phyloP scores from a whole-genome alignment of 768 basidiomycete species.

The Boletus rex-veris region DNA sequence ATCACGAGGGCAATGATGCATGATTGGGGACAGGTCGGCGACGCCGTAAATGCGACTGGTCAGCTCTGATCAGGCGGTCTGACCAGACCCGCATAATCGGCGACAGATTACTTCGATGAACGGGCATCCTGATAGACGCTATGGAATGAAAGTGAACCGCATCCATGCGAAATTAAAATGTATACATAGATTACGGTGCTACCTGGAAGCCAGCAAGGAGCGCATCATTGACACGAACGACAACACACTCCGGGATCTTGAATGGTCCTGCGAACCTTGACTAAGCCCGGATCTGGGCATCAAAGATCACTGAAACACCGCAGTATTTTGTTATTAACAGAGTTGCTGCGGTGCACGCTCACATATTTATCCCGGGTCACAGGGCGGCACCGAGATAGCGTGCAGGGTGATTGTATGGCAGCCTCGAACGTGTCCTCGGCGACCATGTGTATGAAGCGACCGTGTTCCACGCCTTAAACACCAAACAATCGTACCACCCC shows the following conservation, averaged over 20 bases:
- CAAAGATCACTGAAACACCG: slow-evolving; percentile 17
- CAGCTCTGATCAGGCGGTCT: slow-evolving; percentile 1
- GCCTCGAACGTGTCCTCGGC: no score
- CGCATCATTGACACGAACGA: slow-evolving; percentile 10
- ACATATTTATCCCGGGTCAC: slow-evolving; percentile 9
- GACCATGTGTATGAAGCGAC: no score
- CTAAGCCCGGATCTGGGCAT: not conserved
- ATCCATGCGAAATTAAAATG: slow-evolving; percentile 11
- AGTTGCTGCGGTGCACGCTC: slow-evolving; percentile 19
- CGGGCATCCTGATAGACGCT: slow-evolving; percentile 14
- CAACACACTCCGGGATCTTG: slow-evolving; percentile 6
- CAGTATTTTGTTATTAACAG: slow-evolving; percentile 5
- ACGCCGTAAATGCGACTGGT: slow-evolving; percentile 16
- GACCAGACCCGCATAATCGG: slow-evolving; percentile 19
- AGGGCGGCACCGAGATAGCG: slow-evolving; percentile 26
- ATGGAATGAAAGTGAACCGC: not conserved
- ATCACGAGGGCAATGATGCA: slow-evolving; percentile 18
- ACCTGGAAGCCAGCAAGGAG: slow-evolving; percentile 8
- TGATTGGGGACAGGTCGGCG: slow-evolving; percentile 30
- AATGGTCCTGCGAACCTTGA: slow-evolving; percentile 5
- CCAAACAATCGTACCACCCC: no score
- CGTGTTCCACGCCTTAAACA: no score
- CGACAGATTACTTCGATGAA: slow-evolving; percentile 17
- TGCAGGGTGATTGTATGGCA: not conserved
- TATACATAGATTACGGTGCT: slow-evolving; percentile 11